Percentiles rank a stretch among this genome's conserved stretches.
Conservation (phyloP, 495 filamentous ascomycete species). For the Friedmanniomyces endolithicus region DNA sequence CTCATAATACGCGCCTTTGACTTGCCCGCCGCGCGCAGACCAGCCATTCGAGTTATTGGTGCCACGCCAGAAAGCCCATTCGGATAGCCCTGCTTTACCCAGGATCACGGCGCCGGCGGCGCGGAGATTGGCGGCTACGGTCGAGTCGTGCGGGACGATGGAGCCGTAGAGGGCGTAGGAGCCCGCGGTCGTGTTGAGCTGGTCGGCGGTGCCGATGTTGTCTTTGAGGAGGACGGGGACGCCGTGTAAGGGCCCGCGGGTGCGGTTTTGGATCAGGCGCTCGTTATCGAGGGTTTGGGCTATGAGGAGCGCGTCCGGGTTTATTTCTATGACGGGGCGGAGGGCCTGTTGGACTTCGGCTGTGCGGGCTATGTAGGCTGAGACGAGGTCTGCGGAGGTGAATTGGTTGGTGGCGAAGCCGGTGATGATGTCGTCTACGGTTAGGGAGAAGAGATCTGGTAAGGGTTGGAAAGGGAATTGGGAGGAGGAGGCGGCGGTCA, state of each 20-base stretch:
- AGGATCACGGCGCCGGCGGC: conserved; percentile 41
- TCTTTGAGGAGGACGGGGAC: conserved; percentile 17
- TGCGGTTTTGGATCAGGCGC: not conserved
- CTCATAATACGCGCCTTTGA: not conserved
- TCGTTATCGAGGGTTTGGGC: conserved; percentile 9
- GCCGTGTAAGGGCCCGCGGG: conserved; percentile 13
- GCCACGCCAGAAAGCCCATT: conserved; percentile 30
- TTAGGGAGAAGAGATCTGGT: not conserved
- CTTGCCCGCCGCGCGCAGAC: conserved; percentile 11
- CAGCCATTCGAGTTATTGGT: conserved; percentile 4
- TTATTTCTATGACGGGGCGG: conserved; percentile 10
- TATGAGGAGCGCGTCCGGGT: conserved; percentile 15
- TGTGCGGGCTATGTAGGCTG: not conserved
- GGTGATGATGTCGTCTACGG: not conserved
- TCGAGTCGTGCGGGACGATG: conserved; percentile 36
- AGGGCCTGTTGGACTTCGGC: conserved; percentile 2
- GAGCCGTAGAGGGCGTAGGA: conserved; percentile 30
- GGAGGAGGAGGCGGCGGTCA: not conserved
- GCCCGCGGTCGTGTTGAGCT: conserved; percentile 13
- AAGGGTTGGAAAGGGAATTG: not conserved
- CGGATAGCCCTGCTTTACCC: conserved; percentile 34
- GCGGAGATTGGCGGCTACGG: conserved; percentile 37
- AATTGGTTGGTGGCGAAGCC: not conserved
- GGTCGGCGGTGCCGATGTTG: conserved; percentile 4
- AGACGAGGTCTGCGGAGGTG: conserved; percentile 4